Conservation (phyloP, 345 rosid species). For the Rhizophora mangle region DNA sequence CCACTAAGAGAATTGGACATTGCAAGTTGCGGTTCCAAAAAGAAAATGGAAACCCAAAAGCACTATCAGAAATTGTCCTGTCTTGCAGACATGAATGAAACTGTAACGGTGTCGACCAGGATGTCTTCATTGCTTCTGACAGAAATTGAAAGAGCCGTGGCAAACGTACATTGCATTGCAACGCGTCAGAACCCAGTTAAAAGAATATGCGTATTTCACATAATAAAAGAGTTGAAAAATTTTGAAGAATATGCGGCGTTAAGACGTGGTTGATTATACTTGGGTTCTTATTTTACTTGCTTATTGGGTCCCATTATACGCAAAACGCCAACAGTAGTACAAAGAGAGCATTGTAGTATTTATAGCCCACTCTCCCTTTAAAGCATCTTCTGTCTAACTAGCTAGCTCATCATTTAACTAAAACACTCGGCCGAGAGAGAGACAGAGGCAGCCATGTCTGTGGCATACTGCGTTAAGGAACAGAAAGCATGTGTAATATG, state of each 20-base stretch:
- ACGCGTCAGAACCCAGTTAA: not conserved
- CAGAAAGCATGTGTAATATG: constrained; percentile 61
- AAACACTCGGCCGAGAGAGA: not conserved
- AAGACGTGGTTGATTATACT: not conserved
- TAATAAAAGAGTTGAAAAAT: not conserved
- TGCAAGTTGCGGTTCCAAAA: too few species aligned
- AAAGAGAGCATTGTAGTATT: not conserved
- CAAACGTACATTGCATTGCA: not conserved
- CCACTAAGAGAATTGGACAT: too few species aligned
- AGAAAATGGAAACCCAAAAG: too few species aligned
- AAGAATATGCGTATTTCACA: constrained; percentile 9
- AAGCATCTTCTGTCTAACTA: not conserved
- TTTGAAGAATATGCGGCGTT: constrained; percentile 15
- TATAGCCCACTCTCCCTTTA: not conserved
- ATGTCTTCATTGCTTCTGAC: not conserved
- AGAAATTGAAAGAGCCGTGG: not conserved
- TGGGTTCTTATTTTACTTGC: too few species aligned
- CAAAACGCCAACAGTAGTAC: too few species aligned
- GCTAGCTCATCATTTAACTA: not conserved
- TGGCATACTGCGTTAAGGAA: constrained; percentile 53
- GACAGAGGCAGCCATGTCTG: constrained; percentile 35
- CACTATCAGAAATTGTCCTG: too few species aligned
- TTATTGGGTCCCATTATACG: too few species aligned
- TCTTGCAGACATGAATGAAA: too few species aligned
- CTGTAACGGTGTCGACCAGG: too few species aligned